Evolutionary conservation across 805 yeast genomes (phyloP).

Genomic region (Candida odintsovae): DNA sequence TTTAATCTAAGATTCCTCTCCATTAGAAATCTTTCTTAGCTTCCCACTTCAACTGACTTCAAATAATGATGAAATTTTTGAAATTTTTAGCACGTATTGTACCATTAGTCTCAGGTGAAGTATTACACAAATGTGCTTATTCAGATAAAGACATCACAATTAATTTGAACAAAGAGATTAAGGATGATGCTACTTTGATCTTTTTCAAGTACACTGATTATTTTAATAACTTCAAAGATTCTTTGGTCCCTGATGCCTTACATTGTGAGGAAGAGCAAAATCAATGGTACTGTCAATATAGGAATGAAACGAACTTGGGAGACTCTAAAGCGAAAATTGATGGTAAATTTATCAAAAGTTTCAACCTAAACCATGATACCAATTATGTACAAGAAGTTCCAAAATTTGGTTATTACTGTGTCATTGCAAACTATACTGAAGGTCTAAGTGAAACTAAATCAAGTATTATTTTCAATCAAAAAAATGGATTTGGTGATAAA

Average conservation of each 20-base stretch:
- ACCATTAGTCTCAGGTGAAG: background rate
- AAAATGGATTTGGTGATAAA: background rate
- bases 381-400: background rate
- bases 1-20: background rate
- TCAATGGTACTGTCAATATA: background rate
- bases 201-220: background rate
- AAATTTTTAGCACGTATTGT: background rate
- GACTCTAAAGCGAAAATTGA: background rate
- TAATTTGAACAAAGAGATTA: background rate
- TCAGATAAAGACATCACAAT: background rate
- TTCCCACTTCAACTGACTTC: background rate
- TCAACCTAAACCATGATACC: background rate
- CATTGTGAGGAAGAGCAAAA: background rate
- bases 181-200: background rate
- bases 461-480: background rate
- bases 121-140: background rate
- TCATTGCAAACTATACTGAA: background rate
- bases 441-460: background rate
- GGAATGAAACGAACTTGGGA: background rate
- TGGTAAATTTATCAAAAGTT: background rate
- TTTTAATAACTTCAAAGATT: background rate
- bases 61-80: background rate
- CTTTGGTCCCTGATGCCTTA: background rate
- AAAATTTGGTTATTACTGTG: background rate
- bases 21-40: too few relatives aligned